Conservation (phyloP, 441 rosid genomes). For the Bruguiera hainesii region DNA sequence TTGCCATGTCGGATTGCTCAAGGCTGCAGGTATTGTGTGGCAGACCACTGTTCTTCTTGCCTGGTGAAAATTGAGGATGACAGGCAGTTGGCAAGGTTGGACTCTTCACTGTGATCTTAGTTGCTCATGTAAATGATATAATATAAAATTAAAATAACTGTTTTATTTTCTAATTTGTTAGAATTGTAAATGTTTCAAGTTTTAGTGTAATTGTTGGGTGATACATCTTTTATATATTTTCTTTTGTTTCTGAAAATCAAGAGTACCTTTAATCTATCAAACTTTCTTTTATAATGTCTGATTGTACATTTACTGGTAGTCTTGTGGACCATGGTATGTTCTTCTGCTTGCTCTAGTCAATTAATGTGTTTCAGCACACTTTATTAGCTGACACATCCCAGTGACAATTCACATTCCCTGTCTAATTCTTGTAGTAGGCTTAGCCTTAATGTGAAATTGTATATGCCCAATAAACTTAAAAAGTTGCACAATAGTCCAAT, state of each 20-base stretch:
- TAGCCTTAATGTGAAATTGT: not conserved
- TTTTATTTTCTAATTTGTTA: too few relatives aligned
- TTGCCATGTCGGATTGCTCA: constrained; percentile 96
- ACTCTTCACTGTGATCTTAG: not conserved
- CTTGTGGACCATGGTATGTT: too few relatives aligned
- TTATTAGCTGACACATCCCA: too few relatives aligned
- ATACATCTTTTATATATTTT: too few relatives aligned
- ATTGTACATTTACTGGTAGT: too few relatives aligned
- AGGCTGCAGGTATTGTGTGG: constrained; percentile 84
- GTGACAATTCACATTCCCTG: too few relatives aligned
- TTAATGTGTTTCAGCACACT: too few relatives aligned
- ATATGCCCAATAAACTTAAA: not conserved
- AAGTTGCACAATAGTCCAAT: not conserved
- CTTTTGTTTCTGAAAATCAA: too few relatives aligned
- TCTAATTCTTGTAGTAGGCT: not conserved
- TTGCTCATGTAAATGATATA: not conserved
- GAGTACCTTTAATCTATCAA: not conserved
- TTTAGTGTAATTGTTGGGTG: too few relatives aligned
- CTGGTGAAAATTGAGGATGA: constrained; percentile 89
- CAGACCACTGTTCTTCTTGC: constrained; percentile 88
- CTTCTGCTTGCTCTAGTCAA: too few relatives aligned
- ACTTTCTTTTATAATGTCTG: not conserved
- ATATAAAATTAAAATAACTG: too few relatives aligned
- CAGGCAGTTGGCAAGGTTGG: constrained; percentile 56
- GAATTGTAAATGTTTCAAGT: too few relatives aligned